Evolutionary conservation across 768 basidiomycete species (phyloP).

Genomic region (Neoboletus magnificus): DNA sequence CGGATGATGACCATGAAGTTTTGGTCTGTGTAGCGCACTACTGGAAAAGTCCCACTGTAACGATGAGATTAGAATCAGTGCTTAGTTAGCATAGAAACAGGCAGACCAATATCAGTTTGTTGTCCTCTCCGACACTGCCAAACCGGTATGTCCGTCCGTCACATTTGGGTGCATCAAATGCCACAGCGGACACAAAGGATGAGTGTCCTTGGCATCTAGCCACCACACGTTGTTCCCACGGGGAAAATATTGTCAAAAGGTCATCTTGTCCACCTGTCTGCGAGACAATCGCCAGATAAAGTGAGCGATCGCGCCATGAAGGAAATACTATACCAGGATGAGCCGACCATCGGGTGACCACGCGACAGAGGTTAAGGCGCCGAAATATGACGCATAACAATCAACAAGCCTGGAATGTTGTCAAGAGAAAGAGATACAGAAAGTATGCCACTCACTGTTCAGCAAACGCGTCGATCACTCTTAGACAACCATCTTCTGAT

Average conservation of each 20-base stretch:
- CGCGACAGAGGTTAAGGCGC: constrained; percentile 81
- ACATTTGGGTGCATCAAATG: constrained; percentile 86
- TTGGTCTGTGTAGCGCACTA: constrained; percentile 85
- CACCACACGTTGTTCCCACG: constrained; percentile 90
- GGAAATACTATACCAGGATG: constrained; percentile 55
- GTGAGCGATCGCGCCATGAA: background rate
- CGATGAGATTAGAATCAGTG: background rate
- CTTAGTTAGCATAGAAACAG: background rate
- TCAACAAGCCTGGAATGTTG: constrained; percentile 68
- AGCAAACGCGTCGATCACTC: constrained; percentile 84
- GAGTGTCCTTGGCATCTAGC: constrained; percentile 97
- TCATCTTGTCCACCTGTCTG: constrained; percentile 98
- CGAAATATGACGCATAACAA: constrained; percentile 94
- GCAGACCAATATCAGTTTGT: constrained; percentile 83
- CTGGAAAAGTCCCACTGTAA: constrained; percentile 91
- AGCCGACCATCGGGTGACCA: constrained; percentile 98
- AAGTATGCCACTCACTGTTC: constrained; percentile 60
- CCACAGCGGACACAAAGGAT: constrained; percentile 85
- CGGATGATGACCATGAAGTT: constrained; percentile 67
- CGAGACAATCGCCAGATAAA: constrained; percentile 2
- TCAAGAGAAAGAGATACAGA: background rate
- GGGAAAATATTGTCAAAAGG: constrained; percentile 89
- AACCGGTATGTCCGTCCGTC: constrained; percentile 92
- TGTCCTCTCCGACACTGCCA: constrained; percentile 95
- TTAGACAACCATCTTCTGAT: constrained; percentile 87